Conservation (phyloP, 768 basidiomycete genomes). For the Suillus plorans region DNA sequence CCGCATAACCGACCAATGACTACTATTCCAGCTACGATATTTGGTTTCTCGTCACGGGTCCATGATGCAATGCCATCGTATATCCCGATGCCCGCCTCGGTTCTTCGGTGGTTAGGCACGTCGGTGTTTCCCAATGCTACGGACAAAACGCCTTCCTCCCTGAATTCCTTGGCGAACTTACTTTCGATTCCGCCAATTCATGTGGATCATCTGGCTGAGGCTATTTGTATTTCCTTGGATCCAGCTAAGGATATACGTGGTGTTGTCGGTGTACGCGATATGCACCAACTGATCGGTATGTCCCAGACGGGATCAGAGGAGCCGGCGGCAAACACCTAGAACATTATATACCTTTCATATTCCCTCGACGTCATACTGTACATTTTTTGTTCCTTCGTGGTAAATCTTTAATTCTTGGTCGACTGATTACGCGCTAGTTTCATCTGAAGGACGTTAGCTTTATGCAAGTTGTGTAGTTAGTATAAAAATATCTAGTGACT, state of each 20-base stretch:
- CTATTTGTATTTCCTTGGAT: conserved; percentile 67
- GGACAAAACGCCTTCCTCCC: conserved; percentile 40
- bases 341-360: background rate
- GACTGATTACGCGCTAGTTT: background rate
- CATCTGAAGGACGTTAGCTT: background rate
- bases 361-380: background rate
- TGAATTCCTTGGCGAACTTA: conserved; percentile 74
- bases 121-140: conserved; percentile 23
- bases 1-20: conserved; percentile 90
- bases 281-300: conserved; percentile 81
- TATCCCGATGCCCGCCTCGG: conserved; percentile 62
- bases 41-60: conserved; percentile 76
- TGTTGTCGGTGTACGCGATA: conserved; percentile 65
- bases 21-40: conserved; percentile 77
- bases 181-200: conserved; percentile 89
- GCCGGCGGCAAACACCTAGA: background rate
- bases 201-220: conserved; percentile 92
- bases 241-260: conserved; percentile 52
- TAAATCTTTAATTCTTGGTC: background rate
- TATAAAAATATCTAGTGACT: background rate
- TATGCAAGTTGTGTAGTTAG: background rate
- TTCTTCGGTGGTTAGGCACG: conserved; percentile 53
- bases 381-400: background rate
- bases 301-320: conserved; percentile 29
- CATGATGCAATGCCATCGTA: conserved; percentile 58